Base-by-base conservation (phyloP, 495 filamentous ascomycete species). In the Acidiella bohemica region DNA sequence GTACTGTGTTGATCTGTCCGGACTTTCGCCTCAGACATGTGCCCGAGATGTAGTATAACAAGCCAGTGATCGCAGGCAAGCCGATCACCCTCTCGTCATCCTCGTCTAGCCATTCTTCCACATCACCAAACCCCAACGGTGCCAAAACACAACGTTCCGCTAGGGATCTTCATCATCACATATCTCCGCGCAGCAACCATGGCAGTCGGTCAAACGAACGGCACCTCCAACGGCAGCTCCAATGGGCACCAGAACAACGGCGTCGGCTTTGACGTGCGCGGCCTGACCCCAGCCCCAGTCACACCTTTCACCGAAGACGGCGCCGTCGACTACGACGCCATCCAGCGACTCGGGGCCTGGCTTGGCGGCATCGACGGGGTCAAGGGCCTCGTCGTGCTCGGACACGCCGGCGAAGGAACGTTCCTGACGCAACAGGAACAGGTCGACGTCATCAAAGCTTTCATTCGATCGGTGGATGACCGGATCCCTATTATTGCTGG, bases 401-500 rank as follows among this genome's bases (percentile, higher is more conserved):
- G 58, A 12, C 58, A 60, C 36, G 58, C 58, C 13, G 58, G 58
- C 14, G 58, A 60, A 30, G 58, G 58, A 11, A 60, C 58, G 10
- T 60, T 60, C 43, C 51, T 60, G 31, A 60, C 56, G 17, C 29
- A 39, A 18, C 42, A 59, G n/a, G 58, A 60, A 43, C 58, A 60
- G 44, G 43, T 52, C 27, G 46, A 36, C 12, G 58, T 60, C 27
- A 59, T 60, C 46, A 51, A 48, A 28, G 58, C 58, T 0, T 60
- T 60, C 31, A 56, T 60, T 42, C 54, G 53, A 32, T 60, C 58
- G 3, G 56, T 58, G n/a, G 44, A 59, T 36, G 48, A 58, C 51
- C 52, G 50, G 26, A 42, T 59, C 19, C 58, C 58, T 4, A 54
- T 60, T 36, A 60, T 60, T 28, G 58, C 58, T 23, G 58, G 58